A percentile compares a stretch with the other conserved stretches of the same genome.
Evolutionary conservation across 352 stramenopile species (phyloP).

Genomic region (Pythium inflatum): DNA sequence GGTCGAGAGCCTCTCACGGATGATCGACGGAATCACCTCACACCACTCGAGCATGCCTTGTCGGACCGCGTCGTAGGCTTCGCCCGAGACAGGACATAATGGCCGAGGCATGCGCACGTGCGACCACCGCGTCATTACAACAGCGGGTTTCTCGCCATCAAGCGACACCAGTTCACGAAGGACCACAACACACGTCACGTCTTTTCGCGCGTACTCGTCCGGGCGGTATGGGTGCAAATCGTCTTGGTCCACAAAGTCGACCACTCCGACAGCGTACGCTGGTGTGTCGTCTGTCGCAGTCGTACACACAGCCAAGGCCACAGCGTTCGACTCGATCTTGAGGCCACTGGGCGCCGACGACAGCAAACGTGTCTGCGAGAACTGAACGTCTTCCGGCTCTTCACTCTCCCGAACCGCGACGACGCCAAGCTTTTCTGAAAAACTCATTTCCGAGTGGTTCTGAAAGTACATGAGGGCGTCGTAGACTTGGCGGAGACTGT

Average conservation of each 20-base stretch:
- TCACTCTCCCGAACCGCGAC: constrained; percentile 30
- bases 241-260: constrained; percentile 26
- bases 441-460: constrained; percentile 17
- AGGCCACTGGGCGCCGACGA: background rate
- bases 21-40: background rate
- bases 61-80: background rate
- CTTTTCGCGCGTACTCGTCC: constrained; percentile 1
- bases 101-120: constrained; percentile 3
- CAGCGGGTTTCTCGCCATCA: background rate
- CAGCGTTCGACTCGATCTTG: constrained; percentile 22
- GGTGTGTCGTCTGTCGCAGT: background rate
- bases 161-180: constrained; percentile 1
- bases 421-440: constrained; percentile 21
- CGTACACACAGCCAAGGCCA: constrained; percentile 6
- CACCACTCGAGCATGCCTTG: constrained; percentile 4
- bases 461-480: constrained; percentile 17
- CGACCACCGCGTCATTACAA: constrained; percentile 16
- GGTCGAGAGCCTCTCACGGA: background rate
- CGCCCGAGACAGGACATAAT: background rate
- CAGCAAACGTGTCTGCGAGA: constrained; percentile 10
- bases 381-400: constrained; percentile 6
- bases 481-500: constrained; percentile 25
- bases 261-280: background rate
- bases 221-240: constrained; percentile 24
- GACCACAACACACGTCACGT: background rate